Base-by-base conservation (phyloP, 208 protist genomes). In the Leishmania arabica region DNA sequence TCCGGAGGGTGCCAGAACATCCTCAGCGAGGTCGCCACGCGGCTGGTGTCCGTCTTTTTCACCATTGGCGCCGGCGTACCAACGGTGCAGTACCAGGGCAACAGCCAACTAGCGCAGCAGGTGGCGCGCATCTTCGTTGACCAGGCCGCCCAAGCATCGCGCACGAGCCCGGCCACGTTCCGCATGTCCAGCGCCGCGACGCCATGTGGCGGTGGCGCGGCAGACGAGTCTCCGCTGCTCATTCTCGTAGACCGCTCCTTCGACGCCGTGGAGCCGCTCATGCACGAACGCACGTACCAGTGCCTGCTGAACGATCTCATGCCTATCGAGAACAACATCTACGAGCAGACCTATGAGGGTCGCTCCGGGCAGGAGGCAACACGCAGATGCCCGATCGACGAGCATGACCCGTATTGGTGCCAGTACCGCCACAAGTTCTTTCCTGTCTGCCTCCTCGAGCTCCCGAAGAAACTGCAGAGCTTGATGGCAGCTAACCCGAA, bases 231-330 rank as follows among this genome's bases (percentile, higher is more conserved):
- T 7, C 87, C 90, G 24, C 76, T 94, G 66, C 80, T 98, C n/a
- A 90, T 98, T 69, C 82, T 98, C 27, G 80, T 97, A 47, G 95
- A 98, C 83, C 90, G 95, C 78, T 92, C 89, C 47, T 90, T 95
- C 77, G 95, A 98, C 75, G 81, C 87, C 4, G 71, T 89, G 13
- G 91, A 89, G 56, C 91, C 92, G 69, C 86, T 98, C 53, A 54
- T 98, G 74, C 95, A 98, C 83, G 89, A 97, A 70, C 89, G 92
- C 81, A 93, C 91, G 5, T 98, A 98, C 75, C 93, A 97, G 85
- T 93, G 89, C 56, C 84, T 98, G 62, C 76, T 95, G 47, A 81
- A 96, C 65, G 95, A 98, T 71, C 79, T 96, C 19, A 89, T 93
- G 81, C 90, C 90, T 7, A 83, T 95, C 9, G 86, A 85, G 24